Base-by-base conservation (phyloP, 2,329 filamentous ascomycete genomes). In the Cytospora chrysosperma region DNA sequence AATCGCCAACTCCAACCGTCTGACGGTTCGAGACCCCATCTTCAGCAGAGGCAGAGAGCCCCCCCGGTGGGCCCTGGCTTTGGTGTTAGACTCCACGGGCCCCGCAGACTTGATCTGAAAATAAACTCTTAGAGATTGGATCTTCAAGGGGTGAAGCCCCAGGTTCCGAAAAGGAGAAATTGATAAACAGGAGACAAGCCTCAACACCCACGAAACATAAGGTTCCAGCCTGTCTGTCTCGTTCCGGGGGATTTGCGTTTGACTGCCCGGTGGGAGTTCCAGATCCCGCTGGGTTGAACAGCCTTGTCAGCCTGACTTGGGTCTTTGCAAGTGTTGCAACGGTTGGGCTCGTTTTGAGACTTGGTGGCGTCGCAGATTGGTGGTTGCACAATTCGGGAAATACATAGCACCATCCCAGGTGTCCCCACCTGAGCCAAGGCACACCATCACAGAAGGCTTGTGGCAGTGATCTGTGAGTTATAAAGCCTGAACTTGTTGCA, bases 71-170 rank as follows among this genome's bases (percentile, higher is more conserved):
- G 58, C 26, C 50, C 24, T 10, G 27, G 37, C 56, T 54, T 50
- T 40, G 50, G 37, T 65, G 51, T 54, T 7, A 28, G 40, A 43
- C 37, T 27, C 64, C 61, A 64, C 61, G 17, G 56, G 34, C 52
- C 63, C 63, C 54, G 56, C 56, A 53, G 19, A 37, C 27, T 52
- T 34, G 56, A 53, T 61, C 61, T 61, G 5, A 59, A 66, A 66
- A 66, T 66, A 66, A 60, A 56, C 32, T 43, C 57, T 47, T 19
- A 47, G 37, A 64, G 57, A 66, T 64, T 64, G 61, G 61, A 61
- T 64, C 54, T 52, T 59, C 61, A 56, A 58, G 54, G 61, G 53
- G 58, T 15, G 56, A 19, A 53, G 21, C 60, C 61, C 59, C 54
- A 56, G 59, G 56, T 51, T 50, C 34, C 50, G 50, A 40, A 37